A percentile compares a stretch with the other conserved stretches of the same genome.
Evolutionary conservation across 768 basidiomycete species (phyloP).

Genomic region (Lactarius hengduanensis): DNA sequence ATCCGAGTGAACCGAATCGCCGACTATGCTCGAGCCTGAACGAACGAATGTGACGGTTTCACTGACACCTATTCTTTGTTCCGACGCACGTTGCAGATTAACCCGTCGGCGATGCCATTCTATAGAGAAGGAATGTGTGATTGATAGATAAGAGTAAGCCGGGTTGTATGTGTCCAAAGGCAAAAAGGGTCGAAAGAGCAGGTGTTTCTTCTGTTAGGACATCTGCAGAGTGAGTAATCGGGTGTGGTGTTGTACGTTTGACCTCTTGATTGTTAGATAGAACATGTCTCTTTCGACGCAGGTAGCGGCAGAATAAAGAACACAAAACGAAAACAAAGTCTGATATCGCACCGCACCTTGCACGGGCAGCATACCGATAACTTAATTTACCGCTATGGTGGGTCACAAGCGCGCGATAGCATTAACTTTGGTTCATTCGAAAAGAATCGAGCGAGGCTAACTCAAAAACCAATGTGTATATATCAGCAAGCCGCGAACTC

Average conservation of each 20-base stretch:
- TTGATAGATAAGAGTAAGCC: not conserved
- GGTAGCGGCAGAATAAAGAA: not conserved
- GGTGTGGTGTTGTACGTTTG: not conserved
- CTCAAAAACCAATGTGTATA: not conserved
- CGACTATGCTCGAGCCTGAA: not conserved
- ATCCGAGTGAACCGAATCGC: not conserved
- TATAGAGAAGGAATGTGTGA: not conserved
- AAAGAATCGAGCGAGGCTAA: not conserved
- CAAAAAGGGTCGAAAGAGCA: not conserved
- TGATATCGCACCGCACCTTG: not conserved
- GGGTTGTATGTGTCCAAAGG: not conserved
- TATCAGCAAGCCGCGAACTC: not conserved
- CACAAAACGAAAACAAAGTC: not conserved
- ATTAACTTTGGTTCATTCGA: not conserved
- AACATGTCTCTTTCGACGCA: not conserved
- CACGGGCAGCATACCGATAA: not conserved
- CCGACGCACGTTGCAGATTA: conserved; percentile 1
- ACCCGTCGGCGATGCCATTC: not conserved
- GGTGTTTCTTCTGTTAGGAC: not conserved
- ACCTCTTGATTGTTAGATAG: not conserved
- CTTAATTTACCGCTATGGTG: not conserved
- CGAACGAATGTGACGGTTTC: not conserved
- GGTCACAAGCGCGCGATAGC: not conserved
- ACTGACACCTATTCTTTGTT: not conserved
- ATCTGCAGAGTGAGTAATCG: not conserved